phyloP scores from a whole-genome alignment of 768 basidiomycete genomes.

The Strobilomyces echinocephalus region DNA sequence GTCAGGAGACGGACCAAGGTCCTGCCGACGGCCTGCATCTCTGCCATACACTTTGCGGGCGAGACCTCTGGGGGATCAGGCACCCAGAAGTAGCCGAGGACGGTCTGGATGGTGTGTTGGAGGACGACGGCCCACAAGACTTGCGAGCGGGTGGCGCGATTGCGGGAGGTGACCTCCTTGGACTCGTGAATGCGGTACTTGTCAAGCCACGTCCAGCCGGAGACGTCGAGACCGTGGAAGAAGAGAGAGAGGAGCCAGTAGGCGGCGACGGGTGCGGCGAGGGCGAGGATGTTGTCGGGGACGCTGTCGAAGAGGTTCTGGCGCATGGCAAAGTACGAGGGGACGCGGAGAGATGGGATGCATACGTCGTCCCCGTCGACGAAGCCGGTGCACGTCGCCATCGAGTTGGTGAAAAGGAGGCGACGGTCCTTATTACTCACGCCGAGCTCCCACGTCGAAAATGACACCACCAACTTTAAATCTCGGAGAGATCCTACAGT shows the following conservation, averaged over 20 bases:
- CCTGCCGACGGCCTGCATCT: constrained; percentile 39
- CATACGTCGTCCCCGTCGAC: constrained; percentile 36
- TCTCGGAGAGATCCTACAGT: constrained; percentile 28
- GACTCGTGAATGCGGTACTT: constrained; percentile 87
- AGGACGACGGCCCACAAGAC: constrained; percentile 79
- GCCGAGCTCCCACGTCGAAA: constrained; percentile 10
- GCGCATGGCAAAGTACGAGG: constrained; percentile 53
- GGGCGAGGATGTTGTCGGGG: constrained; percentile 66
- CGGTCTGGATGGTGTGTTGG: constrained; percentile 84
- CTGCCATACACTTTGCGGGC: constrained; percentile 36
- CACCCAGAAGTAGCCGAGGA: constrained; percentile 66
- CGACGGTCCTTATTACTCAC: not conserved
- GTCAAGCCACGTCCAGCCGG: constrained; percentile 71
- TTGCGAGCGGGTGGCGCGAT: constrained; percentile 63
- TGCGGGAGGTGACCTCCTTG: constrained; percentile 66
- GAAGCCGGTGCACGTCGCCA: constrained; percentile 31
- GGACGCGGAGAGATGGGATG: constrained; percentile 33
- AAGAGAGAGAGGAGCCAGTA: constrained; percentile 82
- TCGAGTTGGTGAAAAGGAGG: not conserved
- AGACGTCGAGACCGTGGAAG: constrained; percentile 81
- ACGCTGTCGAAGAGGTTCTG: constrained; percentile 49
- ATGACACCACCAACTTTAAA: constrained; percentile 1
- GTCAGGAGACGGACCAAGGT: constrained; percentile 42
- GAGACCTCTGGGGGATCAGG: constrained; percentile 36
- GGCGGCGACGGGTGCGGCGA: constrained; percentile 68